These are phyloP conservation scores for Cryptosporidium ryanae DNA, from an alignment of 169 alveolate genomes.

Conservation along the genomic window DNA sequence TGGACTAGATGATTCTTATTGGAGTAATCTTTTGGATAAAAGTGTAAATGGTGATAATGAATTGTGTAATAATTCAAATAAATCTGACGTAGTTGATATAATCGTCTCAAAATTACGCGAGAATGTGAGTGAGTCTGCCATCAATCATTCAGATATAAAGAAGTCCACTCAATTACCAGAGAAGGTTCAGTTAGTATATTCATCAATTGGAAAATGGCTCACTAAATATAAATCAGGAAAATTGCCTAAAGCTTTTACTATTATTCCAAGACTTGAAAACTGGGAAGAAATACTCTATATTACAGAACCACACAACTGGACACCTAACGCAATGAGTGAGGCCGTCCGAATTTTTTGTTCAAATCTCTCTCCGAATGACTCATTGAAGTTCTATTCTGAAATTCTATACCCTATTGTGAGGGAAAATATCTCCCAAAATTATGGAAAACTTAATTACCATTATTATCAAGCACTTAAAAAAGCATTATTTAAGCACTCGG, in stretches of 20 bases:
- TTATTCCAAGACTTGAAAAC: slow-evolving; percentile 90
- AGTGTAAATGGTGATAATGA: neutral
- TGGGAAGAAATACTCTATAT: slow-evolving; percentile 93
- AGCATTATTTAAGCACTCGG: slow-evolving; percentile 94
- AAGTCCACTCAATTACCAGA: slow-evolving; percentile 24
- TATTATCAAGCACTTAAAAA: slow-evolving; percentile 92
- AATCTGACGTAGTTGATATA: neutral
- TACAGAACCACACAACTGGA: slow-evolving; percentile 95
- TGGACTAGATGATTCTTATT: slow-evolving; percentile 53
- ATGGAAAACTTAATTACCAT: slow-evolving; percentile 92
- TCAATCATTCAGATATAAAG: neutral
- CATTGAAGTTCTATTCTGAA: slow-evolving; percentile 83
- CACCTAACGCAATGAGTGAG: slow-evolving; percentile 93
- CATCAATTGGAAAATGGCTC: slow-evolving; percentile 85
- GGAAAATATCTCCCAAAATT: slow-evolving; percentile 84
- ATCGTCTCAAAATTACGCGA: slow-evolving; percentile 7
- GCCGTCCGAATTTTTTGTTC: slow-evolving; percentile 92
- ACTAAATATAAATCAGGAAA: slow-evolving; percentile 91
- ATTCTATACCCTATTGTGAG: slow-evolving; percentile 89
- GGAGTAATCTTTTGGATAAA: slow-evolving; percentile 30
- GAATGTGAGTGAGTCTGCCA: neutral
- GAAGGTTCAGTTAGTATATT: slow-evolving; percentile 70
- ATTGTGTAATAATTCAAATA: neutral
- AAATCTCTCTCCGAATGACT: slow-evolving; percentile 84
- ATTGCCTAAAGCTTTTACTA: slow-evolving; percentile 93